A percentile compares a stretch with the other conserved stretches of the same genome.
phyloP scores from a whole-genome alignment of 371 early-diverging fungal genomes.

The Umbelopsis sp. region DNA sequence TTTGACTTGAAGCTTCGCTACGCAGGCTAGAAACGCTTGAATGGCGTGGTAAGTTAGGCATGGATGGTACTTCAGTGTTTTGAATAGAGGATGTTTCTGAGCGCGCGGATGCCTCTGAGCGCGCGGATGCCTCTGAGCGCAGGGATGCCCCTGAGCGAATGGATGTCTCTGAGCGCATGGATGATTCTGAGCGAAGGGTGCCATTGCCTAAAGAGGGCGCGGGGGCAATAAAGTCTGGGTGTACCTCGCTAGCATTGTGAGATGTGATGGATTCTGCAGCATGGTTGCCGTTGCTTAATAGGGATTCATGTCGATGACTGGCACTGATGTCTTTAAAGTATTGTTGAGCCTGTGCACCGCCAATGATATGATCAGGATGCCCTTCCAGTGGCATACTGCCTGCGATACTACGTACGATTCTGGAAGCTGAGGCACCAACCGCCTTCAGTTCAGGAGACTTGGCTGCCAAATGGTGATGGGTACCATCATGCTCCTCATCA shows the following conservation, averaged over 20 bases:
- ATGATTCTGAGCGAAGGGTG: not conserved
- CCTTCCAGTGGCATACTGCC: constrained; percentile 43
- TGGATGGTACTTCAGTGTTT: not conserved
- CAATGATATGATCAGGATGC: constrained; percentile 34
- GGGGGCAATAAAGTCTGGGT: not conserved
- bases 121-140: not conserved
- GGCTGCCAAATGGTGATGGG: constrained; percentile 8
- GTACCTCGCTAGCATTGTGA: not conserved
- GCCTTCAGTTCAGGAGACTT: constrained; percentile 25
- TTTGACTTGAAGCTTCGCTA: not conserved
- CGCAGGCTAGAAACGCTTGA: not conserved
- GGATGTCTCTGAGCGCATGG: not conserved
- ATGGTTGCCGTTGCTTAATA: not conserved
- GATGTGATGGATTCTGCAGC: not conserved
- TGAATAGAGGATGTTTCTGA: not conserved
- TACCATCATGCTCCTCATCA: not conserved
- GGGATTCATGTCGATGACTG: not conserved
- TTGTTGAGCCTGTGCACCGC: constrained; percentile 44
- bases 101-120: not conserved
- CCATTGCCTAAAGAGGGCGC: not conserved
- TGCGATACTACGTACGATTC: constrained; percentile 40
- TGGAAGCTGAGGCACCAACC: constrained; percentile 29
- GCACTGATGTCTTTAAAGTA: constrained; percentile 47
- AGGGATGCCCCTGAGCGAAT: not conserved
- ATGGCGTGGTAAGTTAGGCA: not conserved